phyloP scores from a whole-genome alignment of 345 rosid genomes.

The Aegle marmelos region DNA sequence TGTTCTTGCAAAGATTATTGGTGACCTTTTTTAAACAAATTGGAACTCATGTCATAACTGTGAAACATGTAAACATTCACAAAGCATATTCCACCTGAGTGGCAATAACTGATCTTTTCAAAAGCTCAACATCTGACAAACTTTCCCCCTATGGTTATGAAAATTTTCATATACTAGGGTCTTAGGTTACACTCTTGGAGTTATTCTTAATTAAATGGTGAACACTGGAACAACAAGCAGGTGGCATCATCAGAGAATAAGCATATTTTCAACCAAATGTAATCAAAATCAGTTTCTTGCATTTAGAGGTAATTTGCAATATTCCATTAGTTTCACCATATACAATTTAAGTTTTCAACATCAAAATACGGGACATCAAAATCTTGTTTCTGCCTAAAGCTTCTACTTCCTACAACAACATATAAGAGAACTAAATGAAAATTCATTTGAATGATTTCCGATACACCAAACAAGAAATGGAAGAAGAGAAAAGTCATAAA shows the following conservation, averaged over 20 bases:
- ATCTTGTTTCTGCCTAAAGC: not conserved
- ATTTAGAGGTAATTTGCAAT: constrained; percentile 2
- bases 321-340: not conserved
- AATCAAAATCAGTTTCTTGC: not conserved
- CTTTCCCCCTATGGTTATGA: not conserved
- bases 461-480: not conserved
- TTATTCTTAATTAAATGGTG: not conserved
- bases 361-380: not conserved
- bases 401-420: not conserved
- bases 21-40: constrained; percentile 5
- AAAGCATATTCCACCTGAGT: not conserved
- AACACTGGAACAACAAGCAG: not conserved
- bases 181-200: not conserved
- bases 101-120: not conserved
- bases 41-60: not conserved
- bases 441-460: not conserved
- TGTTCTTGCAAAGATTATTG: constrained; percentile 42
- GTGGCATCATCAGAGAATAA: not conserved
- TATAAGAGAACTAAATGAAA: not conserved
- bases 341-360: not conserved
- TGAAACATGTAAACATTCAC: not conserved
- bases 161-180: not conserved
- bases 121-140: not conserved
- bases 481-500: not conserved
- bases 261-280: not conserved